These are phyloP conservation scores for Lophium mytilinum DNA, from an alignment of 495 filamentous ascomycete species.

Conservation along the genomic window DNA sequence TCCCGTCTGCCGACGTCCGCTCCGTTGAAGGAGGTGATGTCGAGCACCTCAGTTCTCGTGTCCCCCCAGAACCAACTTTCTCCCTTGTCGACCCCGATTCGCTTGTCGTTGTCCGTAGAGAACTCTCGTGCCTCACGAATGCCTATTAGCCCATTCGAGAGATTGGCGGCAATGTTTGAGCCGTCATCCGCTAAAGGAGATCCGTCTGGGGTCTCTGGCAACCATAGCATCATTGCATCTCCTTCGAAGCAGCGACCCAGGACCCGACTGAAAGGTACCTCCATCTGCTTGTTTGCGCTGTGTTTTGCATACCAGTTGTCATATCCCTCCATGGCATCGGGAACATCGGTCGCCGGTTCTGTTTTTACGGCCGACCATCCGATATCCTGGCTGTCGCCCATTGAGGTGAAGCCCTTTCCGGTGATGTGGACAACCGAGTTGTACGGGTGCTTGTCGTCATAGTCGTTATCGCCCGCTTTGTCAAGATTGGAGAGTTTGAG, in stretches of 20 bases:
- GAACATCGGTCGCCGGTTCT: constrained; percentile 16
- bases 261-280: constrained; percentile 43
- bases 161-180: constrained; percentile 3
- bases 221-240: constrained; percentile 41
- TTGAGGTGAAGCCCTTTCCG: constrained; percentile 44
- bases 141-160: constrained; percentile 26
- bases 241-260: constrained; percentile 49
- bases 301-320: constrained; percentile 44
- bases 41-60: constrained; percentile 45
- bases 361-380: constrained; percentile 18
- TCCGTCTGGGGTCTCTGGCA: constrained; percentile 9
- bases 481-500: constrained; percentile 38
- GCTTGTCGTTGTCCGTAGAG: constrained; percentile 37
- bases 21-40: constrained; percentile 46
- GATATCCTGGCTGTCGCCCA: constrained; percentile 19
- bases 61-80: constrained; percentile 51
- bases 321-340: constrained; percentile 35
- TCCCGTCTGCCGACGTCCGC: constrained; percentile 40
- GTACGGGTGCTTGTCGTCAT: constrained; percentile 38
- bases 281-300: constrained; percentile 30
- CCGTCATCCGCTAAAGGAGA: background rate
- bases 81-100: constrained; percentile 36
- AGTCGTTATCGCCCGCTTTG: constrained; percentile 39
- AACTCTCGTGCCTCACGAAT: constrained; percentile 38
- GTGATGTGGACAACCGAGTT: constrained; percentile 36